Base-by-base conservation (phyloP, 441 rosid species). In the Erodium trifolium region DNA sequence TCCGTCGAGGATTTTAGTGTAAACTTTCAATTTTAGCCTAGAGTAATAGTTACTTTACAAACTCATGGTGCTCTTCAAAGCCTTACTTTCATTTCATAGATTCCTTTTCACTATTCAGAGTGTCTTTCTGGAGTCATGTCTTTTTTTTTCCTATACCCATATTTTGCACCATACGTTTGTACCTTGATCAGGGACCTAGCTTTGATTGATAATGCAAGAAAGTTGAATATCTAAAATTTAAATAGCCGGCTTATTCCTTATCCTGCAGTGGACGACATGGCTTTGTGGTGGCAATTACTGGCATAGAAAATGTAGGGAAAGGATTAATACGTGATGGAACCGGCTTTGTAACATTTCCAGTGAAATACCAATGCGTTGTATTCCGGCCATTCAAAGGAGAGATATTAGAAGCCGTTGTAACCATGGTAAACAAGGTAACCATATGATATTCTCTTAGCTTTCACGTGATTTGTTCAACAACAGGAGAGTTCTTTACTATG, bases 371-470 rank as follows among this genome's bases (percentile, higher is more conserved):
- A 67, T 91, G 97, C 71, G 91, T 89, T 19, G 92, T 87, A 27
- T 91, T 91, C 73, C 84, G 97, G 76, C 97, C 99, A 34, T 93
- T 91, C 76, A 93, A 88, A 74, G 95, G 96, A 66, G 93, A 93
- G 82, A 87, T 91, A 77, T 74, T 89, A 68, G 97, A 93, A 79
- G 93, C 93, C 75, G 93, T 84, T 70, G 97, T 93, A 74, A 86
- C 97, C 47, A 81, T 89, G 88, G 99, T 91, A 70, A 93, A 91
- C 78, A 91, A 88, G 97, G 95, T 82, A 71, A 18, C 1, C 23
- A n/a, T 70, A 3, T 4, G 1, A 2, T 37, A 37, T 37, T 37
- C 8, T 37, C 4, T 37, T 37, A 37, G 6, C 41, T 37, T 37
- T 7, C 41, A 37, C 1, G 41, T 3, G 41, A 37, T 37, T 37